Evolutionary conservation across 306 rosid species (phyloP).

Genomic region (Gastrolobium villosum): DNA sequence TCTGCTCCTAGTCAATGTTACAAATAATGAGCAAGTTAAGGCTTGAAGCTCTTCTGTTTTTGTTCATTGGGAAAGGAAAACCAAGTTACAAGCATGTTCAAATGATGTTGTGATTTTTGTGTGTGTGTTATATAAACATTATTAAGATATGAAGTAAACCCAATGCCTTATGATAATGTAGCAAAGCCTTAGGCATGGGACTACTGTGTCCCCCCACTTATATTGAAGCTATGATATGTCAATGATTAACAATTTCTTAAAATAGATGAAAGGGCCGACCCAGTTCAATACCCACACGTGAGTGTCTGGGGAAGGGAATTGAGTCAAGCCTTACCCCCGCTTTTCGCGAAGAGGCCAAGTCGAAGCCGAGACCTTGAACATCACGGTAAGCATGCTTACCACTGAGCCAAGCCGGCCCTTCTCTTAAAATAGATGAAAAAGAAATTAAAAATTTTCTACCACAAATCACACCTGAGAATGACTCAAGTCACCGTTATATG

Average conservation of each 20-base stretch:
- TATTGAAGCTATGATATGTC: background rate
- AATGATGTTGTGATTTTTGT: background rate
- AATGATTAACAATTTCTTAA: background rate
- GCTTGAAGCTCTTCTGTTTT: background rate
- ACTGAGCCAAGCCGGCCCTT: no score
- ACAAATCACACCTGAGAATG: constrained; percentile 56
- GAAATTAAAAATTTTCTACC: background rate
- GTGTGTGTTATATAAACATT: background rate
- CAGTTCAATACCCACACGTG: no score
- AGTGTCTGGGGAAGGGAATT: no score
- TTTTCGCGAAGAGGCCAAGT: no score
- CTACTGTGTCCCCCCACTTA: background rate
- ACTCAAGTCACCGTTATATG: constrained; percentile 39
- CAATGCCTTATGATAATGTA: constrained; percentile 1
- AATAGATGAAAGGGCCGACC: background rate
- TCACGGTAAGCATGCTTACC: no score
- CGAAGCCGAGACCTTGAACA: no score
- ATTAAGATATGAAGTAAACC: background rate
- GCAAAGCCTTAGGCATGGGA: constrained; percentile 12
- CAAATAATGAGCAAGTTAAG: background rate
- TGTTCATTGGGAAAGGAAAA: constrained; percentile 11
- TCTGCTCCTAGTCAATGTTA: constrained; percentile 52
- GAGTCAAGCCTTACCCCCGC: no score
- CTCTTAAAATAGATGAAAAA: background rate
- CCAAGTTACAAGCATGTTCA: background rate